Evolutionary conservation across 352 stramenopile genomes (phyloP), one percentile per base, ranked within the genome.

Genomic region (Phytophthora syringae): DNA sequence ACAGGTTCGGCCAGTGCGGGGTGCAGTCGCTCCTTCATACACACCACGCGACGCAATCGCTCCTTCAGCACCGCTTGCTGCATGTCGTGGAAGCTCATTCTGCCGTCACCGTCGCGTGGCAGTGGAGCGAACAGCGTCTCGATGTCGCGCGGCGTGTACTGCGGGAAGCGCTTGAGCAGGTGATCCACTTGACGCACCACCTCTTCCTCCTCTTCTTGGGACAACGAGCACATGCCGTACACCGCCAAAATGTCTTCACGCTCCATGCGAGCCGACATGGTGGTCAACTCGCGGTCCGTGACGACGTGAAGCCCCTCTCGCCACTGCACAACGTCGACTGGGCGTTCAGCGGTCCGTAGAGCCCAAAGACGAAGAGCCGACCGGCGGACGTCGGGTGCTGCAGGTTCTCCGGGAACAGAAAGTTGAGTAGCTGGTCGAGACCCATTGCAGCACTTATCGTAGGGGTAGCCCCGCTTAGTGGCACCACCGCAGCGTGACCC

Each of bases 31-130:
- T 88, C 77, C 48, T 89, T 92, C 82, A 92, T 89, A 36, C 82
- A 92, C 30, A 92, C 24, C 5, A 92, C 77, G 49, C 80, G 82
- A 18, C 82, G 82, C 22, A 76, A 70, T 3, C 80, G 76, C 59
- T 92, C 82, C 54, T 86, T 80, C 44, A 86, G 67, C 56, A 92
- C 82, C 2, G 51, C 64, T 16, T 70, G 60, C 50, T 97, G 89
- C 70, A 94, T 89, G 57, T 90, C 86, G 71, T 97, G 88, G 63
- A 97, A 96, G 44, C 67, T 90, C 36, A 93, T 56, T 32, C 52
- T 44, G n/a, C 78, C 77, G 9, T 86, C 55, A 1, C 37, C 11
- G 36, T 86, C 72, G 1, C 74, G 73, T 15, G 67, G 56, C 7
- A 94, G 43, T 7, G 58, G 62, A 7, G 68, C 60, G 42, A 96